These are phyloP conservation scores for Penicillium parvum DNA, from an alignment of 495 filamentous ascomycete species.

Conservation along the genomic window DNA sequence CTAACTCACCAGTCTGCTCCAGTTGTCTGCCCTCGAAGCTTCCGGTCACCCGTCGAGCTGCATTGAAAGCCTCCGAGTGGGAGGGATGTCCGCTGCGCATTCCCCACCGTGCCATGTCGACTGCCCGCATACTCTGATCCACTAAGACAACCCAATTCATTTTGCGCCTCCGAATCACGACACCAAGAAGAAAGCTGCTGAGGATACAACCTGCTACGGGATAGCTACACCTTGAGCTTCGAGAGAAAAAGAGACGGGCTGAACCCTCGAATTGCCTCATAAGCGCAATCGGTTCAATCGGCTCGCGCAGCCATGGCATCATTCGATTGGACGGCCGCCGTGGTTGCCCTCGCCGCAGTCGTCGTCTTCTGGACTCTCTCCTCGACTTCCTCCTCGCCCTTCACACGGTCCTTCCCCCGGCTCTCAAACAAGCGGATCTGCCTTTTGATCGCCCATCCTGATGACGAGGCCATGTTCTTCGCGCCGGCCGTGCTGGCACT, in stretches of 20 bases:
- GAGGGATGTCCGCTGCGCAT: conserved; percentile 17
- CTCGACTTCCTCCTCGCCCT: conserved; percentile 56
- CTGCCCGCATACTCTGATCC: conserved; percentile 7
- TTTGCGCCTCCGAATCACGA: not conserved
- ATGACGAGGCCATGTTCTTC: conserved; percentile 99
- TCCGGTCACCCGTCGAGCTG: too few relatives aligned
- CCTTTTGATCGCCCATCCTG: conserved; percentile 92
- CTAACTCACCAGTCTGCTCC: not conserved
- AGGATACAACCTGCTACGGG: too few relatives aligned
- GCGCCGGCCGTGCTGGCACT: conserved; percentile 79
- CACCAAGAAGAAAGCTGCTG: too few relatives aligned
- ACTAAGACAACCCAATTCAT: conserved; percentile 4
- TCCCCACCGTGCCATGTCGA: conserved; percentile 19
- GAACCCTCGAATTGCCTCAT: not conserved
- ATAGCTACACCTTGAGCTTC: too few relatives aligned
- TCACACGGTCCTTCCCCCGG: conserved; percentile 60
- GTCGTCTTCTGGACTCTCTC: conserved; percentile 46
- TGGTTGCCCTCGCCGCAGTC: conserved; percentile 30
- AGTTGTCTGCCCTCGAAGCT: not conserved
- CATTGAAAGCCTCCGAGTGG: too few relatives aligned
- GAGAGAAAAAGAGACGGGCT: not conserved
- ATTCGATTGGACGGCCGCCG: conserved; percentile 28
- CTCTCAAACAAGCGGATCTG: conserved; percentile 77
- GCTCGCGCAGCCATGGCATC: conserved; percentile 13
- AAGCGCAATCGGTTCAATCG: not conserved